Evolutionary conservation across 2,329 filamentous ascomycete species (phyloP).

Genomic region (Stachybotrys chlorohalonatus): DNA sequence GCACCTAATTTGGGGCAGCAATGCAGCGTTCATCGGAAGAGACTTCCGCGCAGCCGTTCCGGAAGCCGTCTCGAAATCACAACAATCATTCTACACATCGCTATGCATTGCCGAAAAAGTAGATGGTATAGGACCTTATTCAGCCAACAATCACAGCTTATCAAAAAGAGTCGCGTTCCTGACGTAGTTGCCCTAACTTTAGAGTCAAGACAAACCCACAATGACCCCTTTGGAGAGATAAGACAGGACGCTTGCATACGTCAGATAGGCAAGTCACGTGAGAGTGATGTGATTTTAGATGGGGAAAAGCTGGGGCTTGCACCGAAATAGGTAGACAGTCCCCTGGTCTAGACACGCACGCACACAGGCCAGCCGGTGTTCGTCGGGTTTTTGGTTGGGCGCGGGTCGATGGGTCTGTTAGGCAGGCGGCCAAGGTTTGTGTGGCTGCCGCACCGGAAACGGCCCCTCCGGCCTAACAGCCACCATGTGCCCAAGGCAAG

Average conservation of each 20-base stretch:
- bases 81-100: too few species aligned
- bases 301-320: not conserved
- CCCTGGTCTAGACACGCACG: not conserved
- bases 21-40: not conserved
- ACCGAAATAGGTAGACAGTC: not conserved
- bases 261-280: not conserved
- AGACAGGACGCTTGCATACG: too few species aligned
- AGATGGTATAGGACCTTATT: too few species aligned
- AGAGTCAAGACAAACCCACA: too few species aligned
- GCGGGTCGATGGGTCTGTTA: not conserved
- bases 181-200: too few species aligned
- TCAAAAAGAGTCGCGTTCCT: too few species aligned
- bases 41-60: too few species aligned
- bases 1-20: not conserved
- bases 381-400: not conserved
- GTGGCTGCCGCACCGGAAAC: not conserved
- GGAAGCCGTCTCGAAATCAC: too few species aligned
- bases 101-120: too few species aligned
- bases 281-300: not conserved
- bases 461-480: not conserved
- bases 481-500: not conserved
- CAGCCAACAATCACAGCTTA: too few species aligned
- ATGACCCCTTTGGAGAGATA: too few species aligned
- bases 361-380: not conserved
- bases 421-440: not conserved